These are phyloP conservation scores for Stagonosporopsis vannaccii DNA, from an alignment of 2,329 filamentous ascomycete species.

Conservation along the genomic window DNA sequence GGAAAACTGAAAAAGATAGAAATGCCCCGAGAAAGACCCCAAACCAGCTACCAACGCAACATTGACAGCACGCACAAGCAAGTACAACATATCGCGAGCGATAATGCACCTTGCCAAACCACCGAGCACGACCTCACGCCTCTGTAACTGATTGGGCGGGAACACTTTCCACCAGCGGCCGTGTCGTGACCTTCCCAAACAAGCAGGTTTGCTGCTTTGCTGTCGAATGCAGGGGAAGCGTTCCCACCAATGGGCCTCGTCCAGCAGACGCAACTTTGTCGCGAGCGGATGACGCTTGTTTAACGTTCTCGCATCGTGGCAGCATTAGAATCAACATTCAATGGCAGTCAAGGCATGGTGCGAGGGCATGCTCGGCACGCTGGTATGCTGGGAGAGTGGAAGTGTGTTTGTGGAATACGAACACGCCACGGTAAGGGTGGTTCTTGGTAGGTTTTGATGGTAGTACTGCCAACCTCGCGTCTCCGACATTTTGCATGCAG, in stretches of 20 bases:
- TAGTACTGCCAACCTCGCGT: not conserved
- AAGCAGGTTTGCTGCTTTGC: conserved; percentile 19
- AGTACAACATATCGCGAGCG: not conserved
- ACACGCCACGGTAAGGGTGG: not conserved
- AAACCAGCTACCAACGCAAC: too few relatives aligned
- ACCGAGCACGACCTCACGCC: not conserved
- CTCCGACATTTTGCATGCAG: not conserved
- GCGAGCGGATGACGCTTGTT: not conserved
- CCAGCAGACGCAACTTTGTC: not conserved
- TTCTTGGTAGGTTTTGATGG: not conserved
- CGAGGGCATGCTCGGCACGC: not conserved
- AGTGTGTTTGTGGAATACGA: not conserved
- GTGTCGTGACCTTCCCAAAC: conserved; percentile 8
- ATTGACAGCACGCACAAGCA: not conserved
- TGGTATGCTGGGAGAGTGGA: not conserved
- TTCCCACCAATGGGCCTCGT: conserved; percentile 18
- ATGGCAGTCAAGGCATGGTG: not conserved
- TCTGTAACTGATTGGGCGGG: conserved; percentile 14
- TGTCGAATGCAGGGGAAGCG: conserved; percentile 10
- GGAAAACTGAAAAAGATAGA: not conserved
- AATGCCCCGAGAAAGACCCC: too few relatives aligned
- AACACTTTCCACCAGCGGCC: conserved; percentile 11
- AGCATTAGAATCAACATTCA: too few relatives aligned
- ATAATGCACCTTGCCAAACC: not conserved
- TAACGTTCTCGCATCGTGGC: too few relatives aligned